Evolutionary conservation across 83 land plant species (phyloP).

Genomic region (Picea abies): DNA sequence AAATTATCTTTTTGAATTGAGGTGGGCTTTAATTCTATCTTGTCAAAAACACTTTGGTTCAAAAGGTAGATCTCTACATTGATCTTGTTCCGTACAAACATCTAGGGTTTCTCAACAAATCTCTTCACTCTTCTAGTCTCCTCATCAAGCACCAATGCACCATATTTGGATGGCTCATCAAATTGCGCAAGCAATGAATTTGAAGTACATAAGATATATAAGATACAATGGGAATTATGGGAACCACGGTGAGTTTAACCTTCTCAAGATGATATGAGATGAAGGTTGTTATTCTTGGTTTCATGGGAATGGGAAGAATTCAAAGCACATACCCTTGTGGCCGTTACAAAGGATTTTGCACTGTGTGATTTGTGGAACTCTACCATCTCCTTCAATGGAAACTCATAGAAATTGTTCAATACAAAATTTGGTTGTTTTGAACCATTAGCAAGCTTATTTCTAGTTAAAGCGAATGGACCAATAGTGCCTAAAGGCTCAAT

Average conservation of each 20-base stretch:
- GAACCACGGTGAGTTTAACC: no score
- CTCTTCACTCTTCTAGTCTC: conserved; percentile 66
- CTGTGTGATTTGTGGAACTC: conserved; percentile 84
- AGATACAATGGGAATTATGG: no score
- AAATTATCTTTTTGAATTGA: conserved; percentile 94
- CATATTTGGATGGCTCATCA: conserved; percentile 97
- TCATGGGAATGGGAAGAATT: no score
- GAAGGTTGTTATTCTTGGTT: no score
- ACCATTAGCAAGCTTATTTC: conserved; percentile 78
- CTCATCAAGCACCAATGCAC: conserved; percentile 90
- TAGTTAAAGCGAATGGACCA: conserved; percentile 92
- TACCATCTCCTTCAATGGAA: conserved; percentile 82
- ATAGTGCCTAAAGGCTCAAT: conserved; percentile 96
- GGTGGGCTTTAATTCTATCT: conserved; percentile 72
- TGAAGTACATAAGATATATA: no score
- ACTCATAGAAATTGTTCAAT: conserved; percentile 92
- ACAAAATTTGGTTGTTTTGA: conserved; percentile 87
- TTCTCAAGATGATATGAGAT: no score
- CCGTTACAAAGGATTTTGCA: conserved; percentile 95
- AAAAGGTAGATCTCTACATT: conserved; percentile 89
- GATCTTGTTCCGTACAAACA: conserved; percentile 90
- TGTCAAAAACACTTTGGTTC: conserved; percentile 64
- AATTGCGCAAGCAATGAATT: conserved; percentile 34
- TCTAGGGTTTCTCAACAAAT: conserved; percentile 86
- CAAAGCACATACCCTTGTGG: conserved; percentile 69